Base-by-base conservation (phyloP, 441 rosid genomes). In the Mallotus japonicus region DNA sequence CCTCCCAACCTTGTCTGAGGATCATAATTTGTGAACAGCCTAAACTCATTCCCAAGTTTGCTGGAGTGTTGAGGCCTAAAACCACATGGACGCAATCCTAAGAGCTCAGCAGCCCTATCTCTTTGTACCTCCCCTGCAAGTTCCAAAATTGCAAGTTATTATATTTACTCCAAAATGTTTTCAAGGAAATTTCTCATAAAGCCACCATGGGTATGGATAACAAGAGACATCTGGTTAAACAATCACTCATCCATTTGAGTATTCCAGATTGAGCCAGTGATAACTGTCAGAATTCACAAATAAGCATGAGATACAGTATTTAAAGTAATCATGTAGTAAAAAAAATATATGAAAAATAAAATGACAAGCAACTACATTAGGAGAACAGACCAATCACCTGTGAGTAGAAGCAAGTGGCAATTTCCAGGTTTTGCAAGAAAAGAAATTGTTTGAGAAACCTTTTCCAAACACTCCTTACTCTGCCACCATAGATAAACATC, bases 401-500 rank as follows among this genome's bases (percentile, higher is more conserved):
- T 94, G 65, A 94, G 96, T 63, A 94, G 89, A 77, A 92, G 96
- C 78, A 89, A 70, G 78, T 73, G 62, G 24, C 86, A 80, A 44
- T 85, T 76, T 32, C 69, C 82, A 4, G 89, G 87, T 32, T 40
- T 82, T 2, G 89, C 83, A 8, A 94, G 97, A 83, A 83, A 85
- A 13, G 87, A 80, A 74, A 89, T 65, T 37, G 99, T 87, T 75
- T 85, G 81, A 53, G 86, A 62, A 76, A 92, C 89, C 78, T 90
- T 90, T 77, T 92, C 95, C 80, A 94, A 69, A 69, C 99, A 94
- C 78, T 94, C 96, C 75, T 74, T 76, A 80, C 99, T 94, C 97
- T 92, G 89, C 73, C 74, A 81, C 54, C 78, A 79, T 14, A 81
- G 16, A 65, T 15, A 34, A 49, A 72, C 22, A 64, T 55, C 69